A percentile compares a stretch with the other conserved stretches of the same genome.
Conservation (phyloP, 208 protist species). For the Trypanosoma rangeli region DNA sequence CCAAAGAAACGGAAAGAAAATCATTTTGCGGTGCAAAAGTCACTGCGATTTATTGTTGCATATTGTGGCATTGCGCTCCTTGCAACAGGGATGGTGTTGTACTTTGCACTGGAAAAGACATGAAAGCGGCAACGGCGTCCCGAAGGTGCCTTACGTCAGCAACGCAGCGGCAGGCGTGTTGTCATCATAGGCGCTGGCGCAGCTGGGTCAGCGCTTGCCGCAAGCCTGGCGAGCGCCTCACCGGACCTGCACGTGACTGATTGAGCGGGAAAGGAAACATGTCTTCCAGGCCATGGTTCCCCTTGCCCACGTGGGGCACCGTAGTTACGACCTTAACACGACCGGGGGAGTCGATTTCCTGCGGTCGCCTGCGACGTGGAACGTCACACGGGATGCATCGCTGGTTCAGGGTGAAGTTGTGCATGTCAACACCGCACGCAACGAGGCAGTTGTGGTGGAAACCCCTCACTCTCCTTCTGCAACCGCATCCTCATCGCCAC, state of each 20-base stretch:
- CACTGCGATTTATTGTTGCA: slow-evolving; percentile 43
- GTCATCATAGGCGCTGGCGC: slow-evolving; percentile 77
- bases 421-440: slow-evolving; percentile 39
- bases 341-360: slow-evolving; percentile 66
- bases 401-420: slow-evolving; percentile 68
- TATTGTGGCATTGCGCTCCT: slow-evolving; percentile 32
- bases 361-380: slow-evolving; percentile 73
- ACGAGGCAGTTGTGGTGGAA: slow-evolving; percentile 55
- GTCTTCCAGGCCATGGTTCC: slow-evolving; percentile 59
- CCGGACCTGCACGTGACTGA: slow-evolving; percentile 75
- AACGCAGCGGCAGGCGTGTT: slow-evolving; percentile 44
- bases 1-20: slow-evolving; percentile 35
- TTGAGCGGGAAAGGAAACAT: slow-evolving; percentile 70
- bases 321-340: slow-evolving; percentile 87
- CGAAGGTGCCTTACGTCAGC: slow-evolving; percentile 29
- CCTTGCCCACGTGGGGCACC: slow-evolving; percentile 79
- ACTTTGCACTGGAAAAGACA: slow-evolving; percentile 46
- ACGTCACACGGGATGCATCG: slow-evolving; percentile 71
- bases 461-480: not conserved
- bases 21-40: slow-evolving; percentile 58
- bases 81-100: slow-evolving; percentile 28
- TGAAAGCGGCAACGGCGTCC: slow-evolving; percentile 42
- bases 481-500: not conserved
- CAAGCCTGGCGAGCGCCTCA: slow-evolving; percentile 41
- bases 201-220: slow-evolving; percentile 61